Evolutionary conservation across 768 basidiomycete genomes (phyloP).

Genomic region (Exidia glandulosa): DNA sequence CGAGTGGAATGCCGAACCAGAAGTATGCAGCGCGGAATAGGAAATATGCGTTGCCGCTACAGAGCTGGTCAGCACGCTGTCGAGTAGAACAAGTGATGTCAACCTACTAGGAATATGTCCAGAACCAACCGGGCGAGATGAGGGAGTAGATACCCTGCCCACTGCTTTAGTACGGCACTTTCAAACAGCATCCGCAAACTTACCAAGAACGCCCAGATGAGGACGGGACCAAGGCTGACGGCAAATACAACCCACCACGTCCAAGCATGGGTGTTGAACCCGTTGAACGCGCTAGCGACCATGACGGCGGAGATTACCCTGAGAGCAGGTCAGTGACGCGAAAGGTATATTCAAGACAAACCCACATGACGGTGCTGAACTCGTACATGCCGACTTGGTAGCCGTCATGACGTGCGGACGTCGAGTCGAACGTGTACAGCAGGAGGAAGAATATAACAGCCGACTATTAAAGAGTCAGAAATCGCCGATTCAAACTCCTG

Average conservation of each 20-base stretch:
- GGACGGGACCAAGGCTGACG: slow-evolving; percentile 67
- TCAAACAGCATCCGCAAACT: slow-evolving; percentile 13
- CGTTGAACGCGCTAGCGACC: slow-evolving; percentile 76
- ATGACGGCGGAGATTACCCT: slow-evolving; percentile 78
- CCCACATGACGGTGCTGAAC: slow-evolving; percentile 59
- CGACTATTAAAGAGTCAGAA: slow-evolving; percentile 39
- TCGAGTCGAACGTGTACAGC: slow-evolving; percentile 63
- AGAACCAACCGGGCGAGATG: slow-evolving; percentile 69
- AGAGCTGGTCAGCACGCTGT: neutral
- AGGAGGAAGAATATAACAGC: slow-evolving; percentile 85
- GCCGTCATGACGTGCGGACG: slow-evolving; percentile 69
- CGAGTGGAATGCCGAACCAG: slow-evolving; percentile 74
- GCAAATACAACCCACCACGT: slow-evolving; percentile 88
- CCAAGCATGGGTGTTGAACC: slow-evolving; percentile 83
- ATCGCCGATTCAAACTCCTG: neutral
- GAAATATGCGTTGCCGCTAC: slow-evolving; percentile 56
- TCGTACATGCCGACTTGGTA: slow-evolving; percentile 65
- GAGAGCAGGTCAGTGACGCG: slow-evolving; percentile 9
- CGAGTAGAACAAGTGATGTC: neutral
- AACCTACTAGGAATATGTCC: slow-evolving; percentile 45
- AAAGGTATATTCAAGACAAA: neutral
- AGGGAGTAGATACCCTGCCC: slow-evolving; percentile 69
- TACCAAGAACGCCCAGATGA: slow-evolving; percentile 74
- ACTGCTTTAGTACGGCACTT: neutral
- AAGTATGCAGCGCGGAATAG: slow-evolving; percentile 79